Percentiles rank a stretch among this genome's conserved stretches.
These are phyloP conservation scores for Alternaria sp. DNA, from an alignment of 2,329 filamentous ascomycete species.

Conservation along the genomic window DNA sequence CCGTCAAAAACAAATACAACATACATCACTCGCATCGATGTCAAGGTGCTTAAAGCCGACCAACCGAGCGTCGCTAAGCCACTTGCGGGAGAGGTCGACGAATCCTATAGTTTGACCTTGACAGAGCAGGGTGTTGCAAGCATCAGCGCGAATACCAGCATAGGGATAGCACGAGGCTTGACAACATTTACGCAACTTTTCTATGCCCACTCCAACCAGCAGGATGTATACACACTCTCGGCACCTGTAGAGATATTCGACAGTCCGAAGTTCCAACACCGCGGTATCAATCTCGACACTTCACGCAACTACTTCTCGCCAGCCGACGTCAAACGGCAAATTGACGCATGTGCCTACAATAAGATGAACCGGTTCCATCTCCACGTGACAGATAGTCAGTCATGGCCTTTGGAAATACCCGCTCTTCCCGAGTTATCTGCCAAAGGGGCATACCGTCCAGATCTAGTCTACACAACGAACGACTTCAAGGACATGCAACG, in stretches of 20 bases:
- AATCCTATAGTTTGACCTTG: conserved; percentile 76
- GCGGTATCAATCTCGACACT: conserved; percentile 82
- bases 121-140: conserved; percentile 65
- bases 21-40: conserved; percentile 66
- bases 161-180: conserved; percentile 75
- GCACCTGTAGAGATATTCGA: conserved; percentile 79
- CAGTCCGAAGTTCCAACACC: conserved; percentile 75
- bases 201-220: conserved; percentile 70
- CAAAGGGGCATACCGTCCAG: conserved; percentile 75
- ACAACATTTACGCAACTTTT: conserved; percentile 83
- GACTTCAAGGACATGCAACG: conserved; percentile 73
- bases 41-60: conserved; percentile 68
- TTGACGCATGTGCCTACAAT: conserved; percentile 79
- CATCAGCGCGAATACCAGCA: conserved; percentile 71
- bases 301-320: conserved; percentile 75
- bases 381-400: conserved; percentile 83
- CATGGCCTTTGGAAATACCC: conserved; percentile 84
- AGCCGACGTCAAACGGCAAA: conserved; percentile 73
- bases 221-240: conserved; percentile 69
- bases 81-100: conserved; percentile 70
- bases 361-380: conserved; percentile 86
- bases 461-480: conserved; percentile 71
- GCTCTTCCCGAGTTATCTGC: conserved; percentile 73
- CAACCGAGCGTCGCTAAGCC: conserved; percentile 66
- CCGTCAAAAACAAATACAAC: conserved; percentile 60